Percentiles rank a stretch among this genome's conserved stretches.
Conservation (phyloP, 495 filamentous ascomycete species). For the Astrothelium macrocarpum region DNA sequence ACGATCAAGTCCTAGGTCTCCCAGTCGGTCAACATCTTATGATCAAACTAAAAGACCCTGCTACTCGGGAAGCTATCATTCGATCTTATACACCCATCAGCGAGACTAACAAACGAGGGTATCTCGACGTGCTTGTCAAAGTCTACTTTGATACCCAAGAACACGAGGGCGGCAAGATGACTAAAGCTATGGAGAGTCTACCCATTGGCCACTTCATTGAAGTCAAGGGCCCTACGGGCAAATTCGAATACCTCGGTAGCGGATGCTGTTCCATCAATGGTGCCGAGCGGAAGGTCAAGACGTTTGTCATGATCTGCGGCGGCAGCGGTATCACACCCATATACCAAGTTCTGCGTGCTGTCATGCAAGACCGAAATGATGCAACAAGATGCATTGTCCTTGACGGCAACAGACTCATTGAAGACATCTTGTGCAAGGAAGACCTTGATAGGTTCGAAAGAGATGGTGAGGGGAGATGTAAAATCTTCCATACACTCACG, state of each 20-base stretch:
- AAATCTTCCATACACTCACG: constrained; percentile 65
- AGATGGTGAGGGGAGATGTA: constrained; percentile 46
- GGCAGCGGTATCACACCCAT: constrained; percentile 89
- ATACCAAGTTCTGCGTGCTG: constrained; percentile 75
- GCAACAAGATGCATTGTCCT: constrained; percentile 59
- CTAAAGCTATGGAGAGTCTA: constrained; percentile 64
- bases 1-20: constrained; percentile 61
- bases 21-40: constrained; percentile 87
- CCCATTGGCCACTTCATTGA: constrained; percentile 62
- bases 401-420: constrained; percentile 68
- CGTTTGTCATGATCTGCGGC: constrained; percentile 83
- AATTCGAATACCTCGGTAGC: constrained; percentile 68
- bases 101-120: constrained; percentile 47
- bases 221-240: constrained; percentile 85
- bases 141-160: constrained; percentile 61
- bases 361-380: constrained; percentile 53
- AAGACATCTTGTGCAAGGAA: constrained; percentile 75
- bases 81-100: constrained; percentile 87
- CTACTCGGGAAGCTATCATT: constrained; percentile 61
- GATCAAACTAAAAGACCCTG: constrained; percentile 67
- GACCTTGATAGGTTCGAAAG: constrained; percentile 58
- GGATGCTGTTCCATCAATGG: constrained; percentile 57
- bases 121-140: constrained; percentile 70
- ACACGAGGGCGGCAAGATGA: constrained; percentile 71
- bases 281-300: constrained; percentile 47